phyloP scores from a whole-genome alignment of 2,329 filamentous ascomycete species.

The Fusarium algeriense region DNA sequence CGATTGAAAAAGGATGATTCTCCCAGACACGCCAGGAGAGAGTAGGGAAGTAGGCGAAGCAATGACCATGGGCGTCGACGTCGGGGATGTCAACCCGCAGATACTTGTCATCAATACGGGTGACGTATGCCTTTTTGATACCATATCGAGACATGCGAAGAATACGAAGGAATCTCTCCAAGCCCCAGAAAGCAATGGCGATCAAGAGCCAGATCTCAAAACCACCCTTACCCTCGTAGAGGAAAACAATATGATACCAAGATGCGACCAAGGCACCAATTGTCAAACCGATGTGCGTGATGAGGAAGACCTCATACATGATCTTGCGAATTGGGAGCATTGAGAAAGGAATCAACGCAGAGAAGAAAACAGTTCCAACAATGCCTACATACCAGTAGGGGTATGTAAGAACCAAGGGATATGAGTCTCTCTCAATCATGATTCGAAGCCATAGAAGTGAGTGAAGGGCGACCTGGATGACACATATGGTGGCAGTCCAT shows the following conservation, averaged over 20 bases:
- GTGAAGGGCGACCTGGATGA: conserved; percentile 61
- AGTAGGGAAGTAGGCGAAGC: conserved; percentile 50
- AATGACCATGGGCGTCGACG: conserved; percentile 46
- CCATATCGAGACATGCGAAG: conserved; percentile 38
- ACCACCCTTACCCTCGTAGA: conserved; percentile 55
- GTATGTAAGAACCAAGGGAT: conserved; percentile 45
- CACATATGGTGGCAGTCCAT: conserved; percentile 60
- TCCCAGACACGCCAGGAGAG: conserved; percentile 51
- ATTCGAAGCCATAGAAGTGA: conserved; percentile 56
- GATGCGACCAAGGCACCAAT: conserved; percentile 57
- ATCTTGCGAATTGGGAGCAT: conserved; percentile 53
- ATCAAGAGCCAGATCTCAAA: conserved; percentile 54
- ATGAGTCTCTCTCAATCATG: conserved; percentile 47
- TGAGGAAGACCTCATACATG: conserved; percentile 60
- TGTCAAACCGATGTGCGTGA: conserved; percentile 57
- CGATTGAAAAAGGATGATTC: conserved; percentile 51
- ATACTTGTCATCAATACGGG: conserved; percentile 48
- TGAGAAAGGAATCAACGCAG: conserved; percentile 50
- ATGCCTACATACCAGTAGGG: conserved; percentile 61
- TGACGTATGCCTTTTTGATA: conserved; percentile 47
- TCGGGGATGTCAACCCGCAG: conserved; percentile 47
- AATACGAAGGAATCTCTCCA: conserved; percentile 47
- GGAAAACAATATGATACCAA: conserved; percentile 57
- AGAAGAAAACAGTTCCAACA: conserved; percentile 53
- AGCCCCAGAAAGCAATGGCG: conserved; percentile 48